Evolutionary conservation across 441 rosid species (phyloP).

Genomic region (Mallotus repandus): DNA sequence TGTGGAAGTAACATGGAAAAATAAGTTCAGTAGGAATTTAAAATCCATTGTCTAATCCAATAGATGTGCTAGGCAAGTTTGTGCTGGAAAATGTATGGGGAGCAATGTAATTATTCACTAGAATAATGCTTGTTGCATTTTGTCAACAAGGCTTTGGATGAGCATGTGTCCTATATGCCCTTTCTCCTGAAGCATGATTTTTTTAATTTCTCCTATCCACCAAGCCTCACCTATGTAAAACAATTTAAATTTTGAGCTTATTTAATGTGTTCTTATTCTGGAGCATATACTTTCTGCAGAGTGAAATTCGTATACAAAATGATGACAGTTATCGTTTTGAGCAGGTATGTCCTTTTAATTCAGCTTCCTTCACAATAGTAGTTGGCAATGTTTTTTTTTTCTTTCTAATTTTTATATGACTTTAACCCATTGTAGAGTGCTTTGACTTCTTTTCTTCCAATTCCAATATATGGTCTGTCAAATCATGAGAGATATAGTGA

Average conservation of each 20-base stretch:
- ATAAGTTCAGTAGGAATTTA: too few species aligned
- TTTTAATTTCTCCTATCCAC: conserved; percentile 5
- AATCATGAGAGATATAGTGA: too few species aligned
- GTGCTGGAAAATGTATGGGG: too few species aligned
- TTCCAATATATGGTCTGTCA: background rate
- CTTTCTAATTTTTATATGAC: too few species aligned
- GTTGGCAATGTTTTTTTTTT: background rate
- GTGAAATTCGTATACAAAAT: conserved; percentile 77
- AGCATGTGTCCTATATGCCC: background rate
- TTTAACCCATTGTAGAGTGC: background rate
- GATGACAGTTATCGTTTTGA: conserved; percentile 77
- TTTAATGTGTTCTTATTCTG: conserved; percentile 4
- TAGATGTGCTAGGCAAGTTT: too few species aligned
- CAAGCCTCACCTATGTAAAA: background rate
- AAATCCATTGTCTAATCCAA: too few species aligned
- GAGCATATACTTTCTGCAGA: conserved; percentile 49
- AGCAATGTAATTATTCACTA: background rate
- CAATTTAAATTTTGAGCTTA: background rate
- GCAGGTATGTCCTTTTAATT: conserved; percentile 55
- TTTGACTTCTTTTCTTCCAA: background rate
- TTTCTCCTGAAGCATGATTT: background rate
- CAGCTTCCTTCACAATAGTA: conserved; percentile 13
- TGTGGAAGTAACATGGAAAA: too few species aligned
- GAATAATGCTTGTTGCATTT: too few species aligned
- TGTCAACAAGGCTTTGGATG: too few species aligned